Conservation (phyloP, 345 rosid genomes). For the Eucalyptus cloeziana region DNA sequence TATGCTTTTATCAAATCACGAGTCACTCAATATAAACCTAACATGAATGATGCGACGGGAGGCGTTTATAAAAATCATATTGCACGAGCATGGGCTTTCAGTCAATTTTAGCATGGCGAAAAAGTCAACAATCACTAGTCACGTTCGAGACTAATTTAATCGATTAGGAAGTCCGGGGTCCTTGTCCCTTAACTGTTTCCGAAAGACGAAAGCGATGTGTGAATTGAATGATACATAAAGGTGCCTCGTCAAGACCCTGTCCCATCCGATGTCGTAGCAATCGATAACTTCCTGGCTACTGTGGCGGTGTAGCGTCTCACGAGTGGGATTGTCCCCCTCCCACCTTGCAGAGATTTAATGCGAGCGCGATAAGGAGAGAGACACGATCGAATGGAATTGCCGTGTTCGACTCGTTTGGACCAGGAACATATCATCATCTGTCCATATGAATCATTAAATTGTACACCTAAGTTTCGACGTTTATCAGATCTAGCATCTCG, state of each 20-base stretch:
- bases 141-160: not conserved
- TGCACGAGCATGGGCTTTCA: not conserved
- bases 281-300: not conserved
- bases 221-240: not conserved
- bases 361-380: not conserved
- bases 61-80: not conserved
- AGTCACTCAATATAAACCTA: not conserved
- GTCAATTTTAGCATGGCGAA: not conserved
- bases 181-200: not conserved
- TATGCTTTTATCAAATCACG: not conserved
- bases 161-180: not conserved
- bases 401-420: not conserved
- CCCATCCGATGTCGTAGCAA: not conserved
- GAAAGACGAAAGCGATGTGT: not conserved
- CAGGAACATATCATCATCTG: not conserved
- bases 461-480: not conserved
- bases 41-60: not conserved
- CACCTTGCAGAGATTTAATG: conserved; percentile 13
- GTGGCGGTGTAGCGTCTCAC: conserved; percentile 4
- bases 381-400: not conserved
- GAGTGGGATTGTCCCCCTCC: conserved; percentile 31
- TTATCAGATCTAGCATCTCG: not conserved
- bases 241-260: not conserved
- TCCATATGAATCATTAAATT: not conserved
- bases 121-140: not conserved